Conservation (phyloP, 768 basidiomycete species). For the Lactifluus echinatus region DNA sequence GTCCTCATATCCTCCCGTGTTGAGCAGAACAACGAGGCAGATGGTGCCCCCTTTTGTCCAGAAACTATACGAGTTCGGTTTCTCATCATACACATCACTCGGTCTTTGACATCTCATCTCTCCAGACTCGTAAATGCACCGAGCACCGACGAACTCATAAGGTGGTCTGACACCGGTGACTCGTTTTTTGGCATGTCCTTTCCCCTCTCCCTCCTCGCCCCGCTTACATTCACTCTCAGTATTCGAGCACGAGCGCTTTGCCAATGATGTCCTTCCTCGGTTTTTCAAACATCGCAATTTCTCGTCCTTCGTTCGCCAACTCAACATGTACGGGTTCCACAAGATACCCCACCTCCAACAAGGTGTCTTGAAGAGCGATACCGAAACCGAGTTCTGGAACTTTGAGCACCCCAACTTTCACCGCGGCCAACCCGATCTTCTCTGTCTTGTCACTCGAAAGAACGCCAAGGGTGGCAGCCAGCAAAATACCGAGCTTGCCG, state of each 20-base stretch:
- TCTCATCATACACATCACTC: slow-evolving; percentile 16
- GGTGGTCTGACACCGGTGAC: slow-evolving; percentile 87
- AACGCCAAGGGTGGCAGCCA: slow-evolving; percentile 28
- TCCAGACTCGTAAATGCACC: slow-evolving; percentile 87
- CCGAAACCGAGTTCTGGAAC: slow-evolving; percentile 80
- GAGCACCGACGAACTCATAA: slow-evolving; percentile 72
- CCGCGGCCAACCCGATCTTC: slow-evolving; percentile 79
- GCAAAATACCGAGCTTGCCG: slow-evolving; percentile 6
- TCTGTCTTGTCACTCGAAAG: slow-evolving; percentile 84
- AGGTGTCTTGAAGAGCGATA: slow-evolving; percentile 79
- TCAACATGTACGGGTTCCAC: slow-evolving; percentile 96
- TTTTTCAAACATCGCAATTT: slow-evolving; percentile 99
- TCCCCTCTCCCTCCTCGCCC: slow-evolving; percentile 1
- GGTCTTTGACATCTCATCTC: slow-evolving; percentile 1
- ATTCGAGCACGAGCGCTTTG: slow-evolving; percentile 84
- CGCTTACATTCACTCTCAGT: slow-evolving; percentile 38
- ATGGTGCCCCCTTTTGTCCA: slow-evolving; percentile 80
- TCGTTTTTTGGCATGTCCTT: slow-evolving; percentile 72
- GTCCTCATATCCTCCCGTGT: slow-evolving; percentile 31
- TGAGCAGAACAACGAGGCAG: slow-evolving; percentile 40
- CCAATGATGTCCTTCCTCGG: slow-evolving; percentile 77
- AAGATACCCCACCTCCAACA: slow-evolving; percentile 94
- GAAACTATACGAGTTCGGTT: slow-evolving; percentile 86
- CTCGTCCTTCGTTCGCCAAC: slow-evolving; percentile 81
- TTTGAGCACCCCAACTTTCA: slow-evolving; percentile 88